Base-by-base conservation (phyloP, 2,329 filamentous ascomycete species). In the Sclerotinia sclerotiorum region DNA sequence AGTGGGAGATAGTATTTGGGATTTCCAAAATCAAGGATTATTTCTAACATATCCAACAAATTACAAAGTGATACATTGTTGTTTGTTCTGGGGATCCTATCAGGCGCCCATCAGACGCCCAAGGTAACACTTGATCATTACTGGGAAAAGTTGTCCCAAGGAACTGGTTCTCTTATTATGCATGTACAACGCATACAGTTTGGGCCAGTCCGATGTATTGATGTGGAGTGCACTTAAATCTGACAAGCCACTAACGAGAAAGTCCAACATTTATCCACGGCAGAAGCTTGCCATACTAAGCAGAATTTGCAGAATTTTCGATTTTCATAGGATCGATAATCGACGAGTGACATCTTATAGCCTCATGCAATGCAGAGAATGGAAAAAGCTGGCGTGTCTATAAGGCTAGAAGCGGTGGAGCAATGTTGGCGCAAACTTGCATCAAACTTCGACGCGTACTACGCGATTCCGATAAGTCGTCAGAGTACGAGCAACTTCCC, bases 321-420 rank as follows among this genome's bases (percentile, higher is more conserved):
- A 42, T 42, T 27, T 49, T 61, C 15, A 48, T 17, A 49, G 46
- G 44, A 62, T 46, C 52, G 42, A 60, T 17, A 52, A 7, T 52
- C 60, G 32, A 63, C 7, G 46, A 27, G 46, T 63, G 46, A n/a
- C 48, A 19, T 51, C 32, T 51, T 39, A 63, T 51, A 63, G 32
- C 46, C 46, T 63, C 60, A 62, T 61, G 70, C 69, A 72, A 76
- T 72, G 73, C 73, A 75, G 71, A 70, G 72, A 68, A 71, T 52
- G 39, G 58, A 67, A 67, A 52, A 61, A 44, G 44, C 32, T 60
- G 55, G 73, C 69, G 69, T 71, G 42, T 69, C 46, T 58, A 35
- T 64, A 69, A 68, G 69, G 69, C 68, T 73, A 71, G 70, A 70
- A 69, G 72, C 70, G 73, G 73, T 69, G 69, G 69, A 71, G 70